phyloP scores from a whole-genome alignment of 345 rosid species.

The Gossypioides kirkii region DNA sequence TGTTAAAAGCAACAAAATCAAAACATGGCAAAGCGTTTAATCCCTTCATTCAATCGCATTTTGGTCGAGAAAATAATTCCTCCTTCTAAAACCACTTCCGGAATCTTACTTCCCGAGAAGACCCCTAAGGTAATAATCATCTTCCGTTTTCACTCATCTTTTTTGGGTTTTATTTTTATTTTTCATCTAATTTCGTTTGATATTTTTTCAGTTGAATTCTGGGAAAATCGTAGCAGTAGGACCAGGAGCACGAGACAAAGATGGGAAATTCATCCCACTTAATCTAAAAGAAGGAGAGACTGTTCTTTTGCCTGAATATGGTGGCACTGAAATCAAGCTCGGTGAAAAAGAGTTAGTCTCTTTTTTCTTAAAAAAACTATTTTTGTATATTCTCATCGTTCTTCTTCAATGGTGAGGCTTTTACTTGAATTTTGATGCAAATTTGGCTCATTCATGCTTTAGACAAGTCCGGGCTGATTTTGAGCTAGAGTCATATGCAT shows the following conservation, averaged over 20 bases:
- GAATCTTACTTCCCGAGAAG: constrained; percentile 67
- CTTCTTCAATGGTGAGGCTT: too few species aligned
- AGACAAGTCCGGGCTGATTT: too few species aligned
- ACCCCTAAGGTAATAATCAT: constrained; percentile 41
- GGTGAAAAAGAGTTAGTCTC: constrained; percentile 64
- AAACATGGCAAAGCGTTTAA: constrained; percentile 71
- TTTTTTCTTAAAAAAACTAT: not conserved
- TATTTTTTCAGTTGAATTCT: constrained; percentile 52
- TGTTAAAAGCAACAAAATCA: too few species aligned
- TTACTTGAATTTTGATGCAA: too few species aligned
- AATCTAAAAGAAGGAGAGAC: constrained; percentile 75
- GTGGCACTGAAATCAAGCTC: constrained; percentile 74
- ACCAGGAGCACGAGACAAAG: constrained; percentile 54
- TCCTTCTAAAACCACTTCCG: constrained; percentile 61
- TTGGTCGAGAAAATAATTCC: constrained; percentile 69
- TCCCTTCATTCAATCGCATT: constrained; percentile 67
- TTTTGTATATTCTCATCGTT: too few species aligned
- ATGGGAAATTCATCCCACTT: constrained; percentile 61
- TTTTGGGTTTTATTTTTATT: not conserved
- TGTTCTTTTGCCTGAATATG: constrained; percentile 70
- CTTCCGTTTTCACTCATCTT: not conserved
- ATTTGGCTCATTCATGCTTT: too few species aligned
- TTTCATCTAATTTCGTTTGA: not conserved
- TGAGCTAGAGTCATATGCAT: too few species aligned
- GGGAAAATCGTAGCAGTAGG: constrained; percentile 76